Conservation (phyloP, 2,329 filamentous ascomycete genomes). For the Endocalyx cinctus region DNA sequence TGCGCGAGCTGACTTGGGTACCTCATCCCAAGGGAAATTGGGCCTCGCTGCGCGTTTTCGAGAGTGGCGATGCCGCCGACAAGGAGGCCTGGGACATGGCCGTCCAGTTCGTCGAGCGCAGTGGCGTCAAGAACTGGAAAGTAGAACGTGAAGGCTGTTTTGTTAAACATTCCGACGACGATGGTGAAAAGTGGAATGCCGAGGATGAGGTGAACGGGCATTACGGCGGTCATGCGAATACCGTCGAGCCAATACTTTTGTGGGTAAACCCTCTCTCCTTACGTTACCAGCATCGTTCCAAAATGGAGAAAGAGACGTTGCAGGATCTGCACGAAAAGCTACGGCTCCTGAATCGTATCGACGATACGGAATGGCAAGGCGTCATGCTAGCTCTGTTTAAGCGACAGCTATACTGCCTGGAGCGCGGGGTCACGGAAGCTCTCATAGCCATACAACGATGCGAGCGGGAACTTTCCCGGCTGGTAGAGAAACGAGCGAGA, state of each 20-base stretch:
- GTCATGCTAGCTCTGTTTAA: no score
- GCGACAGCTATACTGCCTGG: no score
- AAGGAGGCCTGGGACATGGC: conserved; percentile 42
- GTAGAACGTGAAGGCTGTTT: conserved; percentile 43
- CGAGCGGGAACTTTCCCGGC: no score
- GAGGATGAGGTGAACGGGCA: conserved; percentile 14
- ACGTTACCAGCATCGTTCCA: conserved; percentile 1
- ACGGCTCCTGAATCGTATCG: no score
- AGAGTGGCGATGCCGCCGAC: conserved; percentile 44
- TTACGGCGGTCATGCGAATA: neutral
- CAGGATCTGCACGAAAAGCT: no score
- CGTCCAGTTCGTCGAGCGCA: conserved; percentile 31
- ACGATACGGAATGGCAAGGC: no score
- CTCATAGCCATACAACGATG: no score
- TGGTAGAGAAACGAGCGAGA: no score
- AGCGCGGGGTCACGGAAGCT: no score
- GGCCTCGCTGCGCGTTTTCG: conserved; percentile 41
- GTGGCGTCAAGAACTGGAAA: conserved; percentile 35
- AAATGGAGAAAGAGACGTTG: no score
- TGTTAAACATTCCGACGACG: conserved; percentile 23
- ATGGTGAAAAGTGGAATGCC: conserved; percentile 4
- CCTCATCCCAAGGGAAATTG: conserved; percentile 29
- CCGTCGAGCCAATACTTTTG: conserved; percentile 5
- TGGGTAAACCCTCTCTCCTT: conserved; percentile 10
- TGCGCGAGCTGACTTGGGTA: conserved; percentile 29